A percentile compares a stretch with the other conserved stretches of the same genome.
phyloP scores from a whole-genome alignment of 1,284 basidiomycete species.

The Agroathelia rolfsii region DNA sequence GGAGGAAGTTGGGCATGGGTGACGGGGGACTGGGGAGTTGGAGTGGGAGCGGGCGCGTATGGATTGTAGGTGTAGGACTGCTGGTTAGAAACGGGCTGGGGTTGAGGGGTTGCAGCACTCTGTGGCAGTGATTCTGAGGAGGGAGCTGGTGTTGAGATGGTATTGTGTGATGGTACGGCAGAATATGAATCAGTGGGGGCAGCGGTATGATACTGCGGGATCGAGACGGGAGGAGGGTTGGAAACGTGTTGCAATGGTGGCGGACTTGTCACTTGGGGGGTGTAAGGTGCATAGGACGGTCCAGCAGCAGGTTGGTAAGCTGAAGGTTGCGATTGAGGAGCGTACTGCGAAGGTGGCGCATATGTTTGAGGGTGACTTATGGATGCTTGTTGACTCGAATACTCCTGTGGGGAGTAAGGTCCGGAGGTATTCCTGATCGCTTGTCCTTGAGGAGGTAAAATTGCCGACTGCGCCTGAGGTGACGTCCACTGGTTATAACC shows the following conservation, averaged over 20 bases:
- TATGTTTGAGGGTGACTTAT: too few relatives aligned
- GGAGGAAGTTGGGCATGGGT: conserved; percentile 16
- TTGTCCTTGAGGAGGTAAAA: too few relatives aligned
- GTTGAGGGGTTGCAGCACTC: too few relatives aligned
- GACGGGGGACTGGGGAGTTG: conserved; percentile 14
- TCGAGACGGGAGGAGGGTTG: conserved; percentile 9
- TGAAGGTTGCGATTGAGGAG: conserved; percentile 14
- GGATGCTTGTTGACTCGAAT: too few relatives aligned
- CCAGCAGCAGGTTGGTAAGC: conserved; percentile 11
- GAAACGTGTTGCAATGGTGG: conserved; percentile 10
- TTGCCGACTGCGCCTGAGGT: conserved; percentile 12
- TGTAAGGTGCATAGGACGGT: conserved; percentile 14
- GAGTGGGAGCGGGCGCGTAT: conserved; percentile 9
- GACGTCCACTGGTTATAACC: conserved; percentile 22
- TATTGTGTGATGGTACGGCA: conserved; percentile 11
- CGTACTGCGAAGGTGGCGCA: too few relatives aligned
- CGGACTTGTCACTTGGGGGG: conserved; percentile 7
- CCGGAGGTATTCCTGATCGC: too few relatives aligned
- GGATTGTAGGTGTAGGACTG: too few relatives aligned
- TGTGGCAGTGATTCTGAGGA: too few relatives aligned
- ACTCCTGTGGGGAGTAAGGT: too few relatives aligned
- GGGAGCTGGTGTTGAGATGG: too few relatives aligned
- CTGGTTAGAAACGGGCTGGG: too few relatives aligned
- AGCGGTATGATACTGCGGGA: conserved; percentile 9
- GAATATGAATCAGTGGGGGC: conserved; percentile 12